Evolutionary conservation across 1,139 yeast species (phyloP).

Genomic region (Yamadazyma dendronema): DNA sequence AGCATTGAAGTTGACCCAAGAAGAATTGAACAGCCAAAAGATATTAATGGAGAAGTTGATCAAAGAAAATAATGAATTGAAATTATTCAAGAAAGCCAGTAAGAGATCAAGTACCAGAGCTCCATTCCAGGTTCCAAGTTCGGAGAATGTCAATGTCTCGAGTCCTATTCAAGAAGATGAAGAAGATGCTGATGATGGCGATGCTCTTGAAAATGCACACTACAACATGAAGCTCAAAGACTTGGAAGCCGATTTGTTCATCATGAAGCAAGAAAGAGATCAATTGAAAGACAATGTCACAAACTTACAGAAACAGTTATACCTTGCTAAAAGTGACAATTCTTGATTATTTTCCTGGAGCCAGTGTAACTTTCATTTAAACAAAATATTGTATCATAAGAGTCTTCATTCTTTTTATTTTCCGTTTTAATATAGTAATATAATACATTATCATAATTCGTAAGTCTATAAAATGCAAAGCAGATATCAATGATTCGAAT

Average conservation of each 20-base stretch:
- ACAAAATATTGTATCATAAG: constrained; percentile 3
- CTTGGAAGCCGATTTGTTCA: constrained; percentile 78
- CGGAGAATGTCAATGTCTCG: constrained; percentile 14
- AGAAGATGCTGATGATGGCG: constrained; percentile 43
- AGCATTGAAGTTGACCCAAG: constrained; percentile 72
- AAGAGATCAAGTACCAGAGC: constrained; percentile 31
- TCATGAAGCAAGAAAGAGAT: constrained; percentile 81
- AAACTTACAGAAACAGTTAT: constrained; percentile 56
- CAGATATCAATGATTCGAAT: not conserved
- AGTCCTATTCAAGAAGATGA: constrained; percentile 16
- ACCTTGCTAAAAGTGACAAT: constrained; percentile 22
- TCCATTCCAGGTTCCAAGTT: constrained; percentile 15
- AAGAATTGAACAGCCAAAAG: constrained; percentile 63
- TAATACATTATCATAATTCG: constrained; percentile 10
- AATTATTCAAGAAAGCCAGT: constrained; percentile 47
- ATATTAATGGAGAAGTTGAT: constrained; percentile 54
- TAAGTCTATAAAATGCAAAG: constrained; percentile 7
- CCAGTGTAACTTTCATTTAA: not conserved
- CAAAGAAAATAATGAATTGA: constrained; percentile 70
- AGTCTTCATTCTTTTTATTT: not conserved
- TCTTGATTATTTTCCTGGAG: constrained; percentile 3
- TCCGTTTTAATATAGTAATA: constrained; percentile 5
- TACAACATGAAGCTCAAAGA: constrained; percentile 77
- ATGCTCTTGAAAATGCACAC: constrained; percentile 59
- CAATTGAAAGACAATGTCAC: constrained; percentile 67